Evolutionary conservation across 116 monocot species (phyloP).

Genomic region (Iris pallida): DNA sequence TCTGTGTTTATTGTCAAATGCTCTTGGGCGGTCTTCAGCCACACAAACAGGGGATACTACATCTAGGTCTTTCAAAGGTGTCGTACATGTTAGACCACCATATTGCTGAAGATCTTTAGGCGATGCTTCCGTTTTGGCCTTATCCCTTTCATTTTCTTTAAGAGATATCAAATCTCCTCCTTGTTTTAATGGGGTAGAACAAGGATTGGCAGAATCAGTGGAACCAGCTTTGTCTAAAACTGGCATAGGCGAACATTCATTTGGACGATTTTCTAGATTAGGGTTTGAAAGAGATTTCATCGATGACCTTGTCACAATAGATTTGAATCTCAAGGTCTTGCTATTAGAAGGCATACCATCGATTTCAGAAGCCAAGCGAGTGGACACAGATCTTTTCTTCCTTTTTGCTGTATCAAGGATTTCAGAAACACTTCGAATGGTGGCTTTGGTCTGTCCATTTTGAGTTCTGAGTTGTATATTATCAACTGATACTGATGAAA

Average conservation of each 20-base stretch:
- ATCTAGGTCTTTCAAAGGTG: conserved; percentile 23
- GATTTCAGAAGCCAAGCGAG: neutral
- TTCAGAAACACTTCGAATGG: conserved; percentile 36
- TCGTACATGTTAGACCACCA: conserved; percentile 9
- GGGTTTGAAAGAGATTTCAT: conserved; percentile 10
- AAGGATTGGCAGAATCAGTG: conserved; percentile 3
- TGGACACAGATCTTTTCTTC: conserved; percentile 29
- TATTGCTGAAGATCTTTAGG: conserved; percentile 11
- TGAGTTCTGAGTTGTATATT: conserved; percentile 2
- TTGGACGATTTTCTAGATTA: too few species aligned
- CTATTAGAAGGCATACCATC: conserved; percentile 10
- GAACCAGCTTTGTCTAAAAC: conserved; percentile 7
- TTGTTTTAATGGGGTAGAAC: conserved; percentile 10
- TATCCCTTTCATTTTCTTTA: conserved; percentile 25
- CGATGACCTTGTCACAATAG: conserved; percentile 28
- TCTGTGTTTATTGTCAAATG: conserved; percentile 15
- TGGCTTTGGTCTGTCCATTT: conserved; percentile 16
- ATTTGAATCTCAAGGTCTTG: conserved; percentile 1
- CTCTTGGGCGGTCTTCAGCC: conserved; percentile 20
- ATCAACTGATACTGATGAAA: conserved; percentile 8
- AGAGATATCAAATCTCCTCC: neutral
- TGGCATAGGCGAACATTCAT: neutral
- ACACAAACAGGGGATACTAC: conserved; percentile 56
- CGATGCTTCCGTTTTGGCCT: conserved; percentile 16
- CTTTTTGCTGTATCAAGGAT: conserved; percentile 31